phyloP scores from a whole-genome alignment of 495 filamentous ascomycete genomes.

The Penicillium atrosanguineum region DNA sequence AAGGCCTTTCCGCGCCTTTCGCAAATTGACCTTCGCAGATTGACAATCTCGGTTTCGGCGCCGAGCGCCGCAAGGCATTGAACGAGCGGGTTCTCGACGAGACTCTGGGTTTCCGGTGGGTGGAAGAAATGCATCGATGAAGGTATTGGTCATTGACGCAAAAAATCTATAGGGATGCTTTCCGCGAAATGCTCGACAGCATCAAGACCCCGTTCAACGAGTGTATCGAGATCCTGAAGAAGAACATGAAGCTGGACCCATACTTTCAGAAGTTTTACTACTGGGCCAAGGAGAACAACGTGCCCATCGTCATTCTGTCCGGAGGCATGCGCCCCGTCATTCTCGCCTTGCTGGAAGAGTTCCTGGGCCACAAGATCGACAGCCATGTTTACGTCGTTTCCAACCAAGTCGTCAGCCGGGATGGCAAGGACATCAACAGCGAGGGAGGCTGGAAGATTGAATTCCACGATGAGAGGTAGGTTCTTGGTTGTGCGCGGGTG shows the following conservation, averaged over 20 bases:
- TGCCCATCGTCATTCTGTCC: constrained; percentile 88
- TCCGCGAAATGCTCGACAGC: constrained; percentile 84
- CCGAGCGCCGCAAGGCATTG: constrained; percentile 56
- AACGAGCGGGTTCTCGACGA: constrained; percentile 71
- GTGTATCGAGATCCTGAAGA: constrained; percentile 69
- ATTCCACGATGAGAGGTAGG: constrained; percentile 80
- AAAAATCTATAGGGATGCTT: constrained; percentile 57
- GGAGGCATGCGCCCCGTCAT: constrained; percentile 93
- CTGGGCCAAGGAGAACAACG: constrained; percentile 75
- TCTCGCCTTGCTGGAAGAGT: constrained; percentile 69
- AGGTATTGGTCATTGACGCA: neutral
- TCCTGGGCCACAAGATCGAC: constrained; percentile 65
- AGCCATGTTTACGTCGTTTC: constrained; percentile 79
- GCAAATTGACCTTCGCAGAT: constrained; percentile 50
- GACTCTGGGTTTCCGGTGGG: constrained; percentile 67
- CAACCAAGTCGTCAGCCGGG: constrained; percentile 68
- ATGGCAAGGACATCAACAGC: constrained; percentile 72
- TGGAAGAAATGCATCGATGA: neutral
- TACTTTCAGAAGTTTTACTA: constrained; percentile 81
- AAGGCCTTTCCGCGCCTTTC: neutral
- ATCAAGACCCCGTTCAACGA: constrained; percentile 73
- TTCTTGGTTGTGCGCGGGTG: neutral
- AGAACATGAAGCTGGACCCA: constrained; percentile 85
- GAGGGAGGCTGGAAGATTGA: constrained; percentile 82
- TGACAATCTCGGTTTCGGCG: constrained; percentile 85